Evolutionary conservation across 2,329 filamentous ascomycete species (phyloP).

Genomic region (Sporothrix variecibatus): DNA sequence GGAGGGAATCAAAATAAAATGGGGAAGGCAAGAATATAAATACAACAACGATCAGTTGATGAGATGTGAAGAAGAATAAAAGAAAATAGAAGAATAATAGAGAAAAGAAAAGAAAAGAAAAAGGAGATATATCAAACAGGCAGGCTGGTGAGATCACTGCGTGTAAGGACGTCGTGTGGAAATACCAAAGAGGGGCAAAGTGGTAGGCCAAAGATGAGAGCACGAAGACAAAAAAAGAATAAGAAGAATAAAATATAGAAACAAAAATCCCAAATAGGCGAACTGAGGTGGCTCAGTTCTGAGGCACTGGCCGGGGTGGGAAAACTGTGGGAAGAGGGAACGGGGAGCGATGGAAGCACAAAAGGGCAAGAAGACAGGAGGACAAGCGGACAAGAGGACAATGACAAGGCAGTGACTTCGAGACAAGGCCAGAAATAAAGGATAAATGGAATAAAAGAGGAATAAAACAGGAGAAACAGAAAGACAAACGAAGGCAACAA

Average conservation of each 20-base stretch:
- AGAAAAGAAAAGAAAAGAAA: conserved; percentile 6
- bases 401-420: background rate
- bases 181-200: background rate
- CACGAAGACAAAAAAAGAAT: conserved; percentile 13
- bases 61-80: background rate
- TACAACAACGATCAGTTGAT: conserved; percentile 21
- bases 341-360: conserved; percentile 8
- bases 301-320: conserved; percentile 11
- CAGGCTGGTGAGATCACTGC: conserved; percentile 19
- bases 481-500: conserved; percentile 28
- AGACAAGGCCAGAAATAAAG: background rate
- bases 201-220: background rate
- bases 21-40: conserved; percentile 23
- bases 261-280: conserved; percentile 20
- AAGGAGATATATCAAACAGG: background rate
- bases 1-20: conserved; percentile 18
- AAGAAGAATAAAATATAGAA: conserved; percentile 16
- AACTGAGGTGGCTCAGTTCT: conserved; percentile 24
- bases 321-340: background rate
- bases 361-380: conserved; percentile 9
- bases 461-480: conserved; percentile 11
- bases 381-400: conserved; percentile 1
- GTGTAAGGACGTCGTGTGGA: conserved; percentile 3
- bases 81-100: background rate
- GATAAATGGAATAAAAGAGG: background rate